A percentile compares a stretch with the other conserved stretches of the same genome.
These are phyloP conservation scores for Phytophthora agathidicida DNA, from an alignment of 352 stramenopile species.

Conservation along the genomic window DNA sequence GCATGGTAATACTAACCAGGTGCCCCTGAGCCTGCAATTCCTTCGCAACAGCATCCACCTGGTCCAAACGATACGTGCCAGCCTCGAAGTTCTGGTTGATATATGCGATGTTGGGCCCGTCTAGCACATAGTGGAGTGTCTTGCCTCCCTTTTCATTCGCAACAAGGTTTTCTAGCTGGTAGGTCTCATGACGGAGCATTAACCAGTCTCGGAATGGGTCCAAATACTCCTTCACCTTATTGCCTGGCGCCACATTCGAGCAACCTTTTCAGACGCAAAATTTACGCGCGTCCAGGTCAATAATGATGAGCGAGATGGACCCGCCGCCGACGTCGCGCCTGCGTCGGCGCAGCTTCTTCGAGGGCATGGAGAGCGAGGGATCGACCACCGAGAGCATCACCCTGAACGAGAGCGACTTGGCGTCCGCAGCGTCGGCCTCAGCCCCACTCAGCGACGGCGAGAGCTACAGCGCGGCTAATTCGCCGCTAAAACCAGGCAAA, in stretches of 20 bases:
- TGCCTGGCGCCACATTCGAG: conserved; percentile 42
- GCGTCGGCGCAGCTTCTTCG: conserved; percentile 73
- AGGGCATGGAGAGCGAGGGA: conserved; percentile 56
- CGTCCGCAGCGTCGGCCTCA: conserved; percentile 9
- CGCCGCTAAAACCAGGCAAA: conserved; percentile 25
- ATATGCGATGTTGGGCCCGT: conserved; percentile 98
- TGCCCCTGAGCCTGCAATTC: conserved; percentile 85
- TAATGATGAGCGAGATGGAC: conserved; percentile 65
- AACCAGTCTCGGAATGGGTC: conserved; percentile 76
- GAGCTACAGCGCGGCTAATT: conserved; percentile 18
- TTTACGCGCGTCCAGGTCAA: too few relatives aligned
- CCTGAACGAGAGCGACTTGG: conserved; percentile 38
- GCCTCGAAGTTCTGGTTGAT: conserved; percentile 96
- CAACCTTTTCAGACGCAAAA: too few relatives aligned
- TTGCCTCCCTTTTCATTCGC: conserved; percentile 19
- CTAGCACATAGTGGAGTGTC: conserved; percentile 89
- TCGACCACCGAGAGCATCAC: conserved; percentile 39
- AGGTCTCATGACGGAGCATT: conserved; percentile 39
- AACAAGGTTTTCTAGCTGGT: conserved; percentile 33
- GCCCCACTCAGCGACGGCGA: conserved; percentile 11
- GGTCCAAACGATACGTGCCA: conserved; percentile 93
- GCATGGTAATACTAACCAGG: conserved; percentile 81
- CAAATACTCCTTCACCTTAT: conserved; percentile 62
- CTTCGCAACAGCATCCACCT: conserved; percentile 93
- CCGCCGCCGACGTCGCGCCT: conserved; percentile 51